Base-by-base conservation (phyloP, 169 alveolate genomes). In the Plasmodium fragile region DNA sequence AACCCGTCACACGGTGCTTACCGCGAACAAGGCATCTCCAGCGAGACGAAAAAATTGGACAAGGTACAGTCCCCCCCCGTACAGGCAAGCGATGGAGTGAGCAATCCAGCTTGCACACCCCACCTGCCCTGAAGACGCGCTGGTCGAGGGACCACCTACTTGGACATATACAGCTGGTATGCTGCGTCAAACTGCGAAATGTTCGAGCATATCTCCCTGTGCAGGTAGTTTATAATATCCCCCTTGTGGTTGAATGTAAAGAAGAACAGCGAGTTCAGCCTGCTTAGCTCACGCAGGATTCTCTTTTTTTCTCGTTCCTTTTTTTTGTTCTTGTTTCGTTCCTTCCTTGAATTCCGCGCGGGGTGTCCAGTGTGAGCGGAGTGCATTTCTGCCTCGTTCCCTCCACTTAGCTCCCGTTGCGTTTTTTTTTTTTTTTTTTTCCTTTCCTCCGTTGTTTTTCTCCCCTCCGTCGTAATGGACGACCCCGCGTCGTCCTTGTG, bases 181-280 rank as follows among this genome's bases (percentile, higher is more conserved):
- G 84, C 34, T 43, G 65, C 80, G 41, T 85, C 93, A 43, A 85
- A 85, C 28, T 85, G 87, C 13, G 69, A 6, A 73, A 85, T 45
- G 34, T 80, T 55, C 22, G 53, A 30, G 43, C 79, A 36, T 7
- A 85, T 85, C 65, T 85, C 81, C 22, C 79, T 73, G 41, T 73
- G 93, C 18, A 85, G 71, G 43, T 85, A 85, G 30, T 85, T 77
- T 45, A 85, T 75, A 11, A 85, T 73, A 30, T 73, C 84, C 13
- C 93, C 93, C 70, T 85, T 85, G 41, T 85, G 93, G 79, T 49
- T 45, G 80, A 73, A 85, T 4, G 78, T 85, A 39, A 85, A 85
- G 79, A 85, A 75, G 30, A 85, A 85, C 13, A 52, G 85, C 11
- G 93, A 49, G 41, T 85, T 85, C 16, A 73, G 79, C 79, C 75